phyloP scores from a whole-genome alignment of 2,329 filamentous ascomycete genomes.

The Didymella keratinophila region DNA sequence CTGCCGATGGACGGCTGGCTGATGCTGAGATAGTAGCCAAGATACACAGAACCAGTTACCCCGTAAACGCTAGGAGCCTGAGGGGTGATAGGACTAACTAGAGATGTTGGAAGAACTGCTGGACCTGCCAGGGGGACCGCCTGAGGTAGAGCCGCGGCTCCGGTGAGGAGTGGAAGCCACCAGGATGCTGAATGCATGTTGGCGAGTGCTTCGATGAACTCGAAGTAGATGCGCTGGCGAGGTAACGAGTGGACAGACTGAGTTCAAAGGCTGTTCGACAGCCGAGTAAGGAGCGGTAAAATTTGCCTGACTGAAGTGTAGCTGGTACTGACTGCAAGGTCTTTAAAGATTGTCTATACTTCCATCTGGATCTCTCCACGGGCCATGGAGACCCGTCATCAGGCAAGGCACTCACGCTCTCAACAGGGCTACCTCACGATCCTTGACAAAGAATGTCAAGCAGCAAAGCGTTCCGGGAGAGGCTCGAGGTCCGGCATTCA shows the following conservation, averaged over 20 bases:
- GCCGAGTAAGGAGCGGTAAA: not conserved
- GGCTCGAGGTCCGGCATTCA: not conserved
- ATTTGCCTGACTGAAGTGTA: not conserved
- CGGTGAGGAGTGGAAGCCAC: slow-evolving; percentile 11
- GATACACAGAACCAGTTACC: slow-evolving; percentile 1
- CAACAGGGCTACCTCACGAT: not conserved
- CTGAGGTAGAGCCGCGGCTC: slow-evolving; percentile 8
- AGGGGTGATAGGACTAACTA: not conserved
- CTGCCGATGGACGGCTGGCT: not conserved
- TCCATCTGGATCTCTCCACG: not conserved
- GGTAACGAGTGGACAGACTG: not conserved
- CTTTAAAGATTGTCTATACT: not conserved
- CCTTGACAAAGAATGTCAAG: slow-evolving; percentile 11
- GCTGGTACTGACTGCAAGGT: not conserved
- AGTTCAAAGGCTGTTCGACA: not conserved
- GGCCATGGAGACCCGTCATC: not conserved
- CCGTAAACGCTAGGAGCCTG: not conserved
- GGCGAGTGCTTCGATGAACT: not conserved
- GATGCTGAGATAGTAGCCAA: slow-evolving; percentile 9
- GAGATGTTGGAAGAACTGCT: not conserved
- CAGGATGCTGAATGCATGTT: slow-evolving; percentile 3
- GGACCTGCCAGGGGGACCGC: not conserved
- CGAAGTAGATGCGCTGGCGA: not conserved
- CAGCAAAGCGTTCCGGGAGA: not conserved
- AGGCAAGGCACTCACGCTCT: slow-evolving; percentile 1